A percentile compares a stretch with the other conserved stretches of the same genome.
phyloP scores from a whole-genome alignment of 2,329 filamentous ascomycete genomes.

The Huntiella abstrusa region DNA sequence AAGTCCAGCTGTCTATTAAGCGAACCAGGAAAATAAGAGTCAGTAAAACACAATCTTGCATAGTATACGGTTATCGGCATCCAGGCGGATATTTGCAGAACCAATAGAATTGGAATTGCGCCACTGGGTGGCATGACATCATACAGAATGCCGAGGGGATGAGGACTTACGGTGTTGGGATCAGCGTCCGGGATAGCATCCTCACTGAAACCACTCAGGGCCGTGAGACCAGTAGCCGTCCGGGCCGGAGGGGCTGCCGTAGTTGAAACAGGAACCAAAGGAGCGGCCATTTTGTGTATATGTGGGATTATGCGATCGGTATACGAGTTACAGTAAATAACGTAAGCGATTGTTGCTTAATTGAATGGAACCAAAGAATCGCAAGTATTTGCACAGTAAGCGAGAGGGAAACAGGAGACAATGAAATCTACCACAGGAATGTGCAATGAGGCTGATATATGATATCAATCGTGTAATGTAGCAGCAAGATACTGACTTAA shows the following conservation, averaged over 20 bases:
- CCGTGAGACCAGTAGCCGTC: conserved; percentile 7
- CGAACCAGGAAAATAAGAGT: background rate
- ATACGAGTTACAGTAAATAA: background rate
- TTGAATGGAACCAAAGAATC: background rate
- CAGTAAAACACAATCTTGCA: background rate
- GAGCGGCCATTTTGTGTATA: conserved; percentile 5
- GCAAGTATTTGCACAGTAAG: background rate
- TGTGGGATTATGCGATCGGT: background rate
- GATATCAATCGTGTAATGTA: too few relatives aligned
- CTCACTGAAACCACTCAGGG: conserved; percentile 28
- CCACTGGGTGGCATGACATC: too few relatives aligned
- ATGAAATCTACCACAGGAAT: background rate
- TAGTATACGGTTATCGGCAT: background rate
- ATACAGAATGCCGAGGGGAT: background rate
- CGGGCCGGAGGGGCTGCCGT: conserved; percentile 5
- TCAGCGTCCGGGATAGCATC: conserved; percentile 40
- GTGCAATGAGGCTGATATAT: too few relatives aligned
- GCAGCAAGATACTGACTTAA: too few relatives aligned
- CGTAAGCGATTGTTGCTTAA: too few relatives aligned
- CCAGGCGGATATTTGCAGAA: background rate
- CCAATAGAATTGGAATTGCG: background rate
- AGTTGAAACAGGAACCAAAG: conserved; percentile 5
- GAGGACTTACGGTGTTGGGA: conserved; percentile 33
- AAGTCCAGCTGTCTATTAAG: conserved; percentile 48
- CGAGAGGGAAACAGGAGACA: background rate